Conservation (phyloP, 177 flowering plant genomes). For the Vitis hybrid region DNA sequence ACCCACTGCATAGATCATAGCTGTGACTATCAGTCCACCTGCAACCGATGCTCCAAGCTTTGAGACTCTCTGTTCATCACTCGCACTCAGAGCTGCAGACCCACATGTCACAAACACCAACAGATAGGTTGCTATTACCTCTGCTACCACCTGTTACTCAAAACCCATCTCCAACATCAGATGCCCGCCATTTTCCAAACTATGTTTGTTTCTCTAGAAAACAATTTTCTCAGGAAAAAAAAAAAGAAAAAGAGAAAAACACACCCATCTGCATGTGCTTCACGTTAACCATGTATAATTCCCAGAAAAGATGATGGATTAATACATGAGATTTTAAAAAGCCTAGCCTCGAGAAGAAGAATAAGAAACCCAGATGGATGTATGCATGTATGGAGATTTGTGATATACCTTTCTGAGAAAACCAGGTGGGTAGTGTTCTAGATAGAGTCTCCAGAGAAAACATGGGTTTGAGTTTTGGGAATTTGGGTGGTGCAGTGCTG, state of each 20-base stretch:
- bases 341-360: neutral
- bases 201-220: neutral
- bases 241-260: neutral
- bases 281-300: no score
- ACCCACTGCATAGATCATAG: conserved; percentile 85
- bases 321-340: neutral
- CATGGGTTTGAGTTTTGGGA: neutral
- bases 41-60: conserved; percentile 71
- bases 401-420: conserved; percentile 44
- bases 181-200: neutral
- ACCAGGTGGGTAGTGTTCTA: conserved; percentile 39
- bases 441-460: neutral
- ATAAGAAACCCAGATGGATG: neutral
- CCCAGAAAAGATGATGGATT: neutral
- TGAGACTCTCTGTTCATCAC: conserved; percentile 47
- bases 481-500: conserved; percentile 13
- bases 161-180: neutral
- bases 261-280: no score
- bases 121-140: conserved; percentile 61
- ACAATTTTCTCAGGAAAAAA: neutral
- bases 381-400: neutral
- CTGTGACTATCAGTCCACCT: conserved; percentile 84
- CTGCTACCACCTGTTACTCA: conserved; percentile 58
- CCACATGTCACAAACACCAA: conserved; percentile 82
- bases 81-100: conserved; percentile 47